Conservation (phyloP, 495 filamentous ascomycete genomes). For the Aspergillus wentii region DNA sequence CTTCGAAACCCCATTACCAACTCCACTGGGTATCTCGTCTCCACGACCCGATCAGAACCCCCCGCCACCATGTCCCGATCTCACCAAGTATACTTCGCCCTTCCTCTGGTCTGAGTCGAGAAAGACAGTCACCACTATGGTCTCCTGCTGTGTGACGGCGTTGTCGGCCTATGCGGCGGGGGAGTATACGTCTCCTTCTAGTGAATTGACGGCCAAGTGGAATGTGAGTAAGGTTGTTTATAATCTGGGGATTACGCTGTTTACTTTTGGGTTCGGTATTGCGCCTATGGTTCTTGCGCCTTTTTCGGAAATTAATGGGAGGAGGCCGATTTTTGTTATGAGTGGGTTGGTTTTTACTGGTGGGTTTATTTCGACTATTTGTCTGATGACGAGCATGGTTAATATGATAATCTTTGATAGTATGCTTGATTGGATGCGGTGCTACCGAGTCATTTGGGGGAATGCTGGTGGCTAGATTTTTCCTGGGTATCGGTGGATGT, state of each 20-base stretch:
- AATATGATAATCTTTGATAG: conserved; percentile 16
- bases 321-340: conserved; percentile 65
- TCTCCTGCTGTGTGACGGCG: conserved; percentile 66
- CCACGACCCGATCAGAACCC: conserved; percentile 14
- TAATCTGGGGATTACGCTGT: conserved; percentile 66
- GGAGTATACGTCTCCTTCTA: conserved; percentile 59
- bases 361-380: not conserved
- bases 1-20: conserved; percentile 57
- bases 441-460: conserved; percentile 57
- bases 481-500: conserved; percentile 60
- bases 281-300: conserved; percentile 83
- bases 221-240: conserved; percentile 52
- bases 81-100: conserved; percentile 55
- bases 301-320: conserved; percentile 73
- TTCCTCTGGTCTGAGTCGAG: conserved; percentile 57
- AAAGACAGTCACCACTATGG: conserved; percentile 57
- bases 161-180: conserved; percentile 72
- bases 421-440: conserved; percentile 65
- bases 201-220: conserved; percentile 56
- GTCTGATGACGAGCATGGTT: not conserved
- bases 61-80: conserved; percentile 48
- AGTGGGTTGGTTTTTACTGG: conserved; percentile 59
- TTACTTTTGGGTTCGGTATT: conserved; percentile 70
- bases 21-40: conserved; percentile 30
- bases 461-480: conserved; percentile 65